These are phyloP conservation scores for Corchorus capsularis DNA, from an alignment of 345 rosid species.

Conservation along the genomic window DNA sequence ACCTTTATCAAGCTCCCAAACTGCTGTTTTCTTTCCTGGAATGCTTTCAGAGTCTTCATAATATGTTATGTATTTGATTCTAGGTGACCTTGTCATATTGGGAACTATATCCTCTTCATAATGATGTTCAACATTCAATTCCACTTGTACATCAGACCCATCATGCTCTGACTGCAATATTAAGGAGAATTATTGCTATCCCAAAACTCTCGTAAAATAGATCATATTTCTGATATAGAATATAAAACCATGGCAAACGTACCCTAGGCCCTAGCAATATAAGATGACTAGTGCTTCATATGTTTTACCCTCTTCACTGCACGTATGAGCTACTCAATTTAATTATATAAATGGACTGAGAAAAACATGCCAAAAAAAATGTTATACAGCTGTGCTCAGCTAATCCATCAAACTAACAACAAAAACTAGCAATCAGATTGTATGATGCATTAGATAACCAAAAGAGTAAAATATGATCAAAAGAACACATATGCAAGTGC, in stretches of 20 bases:
- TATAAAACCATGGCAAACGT: slow-evolving; percentile 9
- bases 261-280: background rate
- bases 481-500: background rate
- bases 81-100: slow-evolving; percentile 83
- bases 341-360: background rate
- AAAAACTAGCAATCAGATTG: background rate
- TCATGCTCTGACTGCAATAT: slow-evolving; percentile 89
- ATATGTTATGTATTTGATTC: slow-evolving; percentile 81
- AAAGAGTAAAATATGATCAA: background rate
- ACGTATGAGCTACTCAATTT: background rate
- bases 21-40: slow-evolving; percentile 91
- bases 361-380: slow-evolving; percentile 3
- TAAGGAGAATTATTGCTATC: background rate
- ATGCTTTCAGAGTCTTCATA: slow-evolving; percentile 92
- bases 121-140: slow-evolving; percentile 74
- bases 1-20: slow-evolving; percentile 99
- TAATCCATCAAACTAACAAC: slow-evolving; percentile 11
- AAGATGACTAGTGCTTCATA: background rate
- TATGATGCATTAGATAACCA: background rate
- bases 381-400: background rate
- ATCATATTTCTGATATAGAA: background rate
- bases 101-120: slow-evolving; percentile 73
- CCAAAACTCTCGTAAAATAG: background rate
- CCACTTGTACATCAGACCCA: slow-evolving; percentile 87
- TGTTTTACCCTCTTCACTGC: background rate